Percentiles rank a stretch among this genome's conserved stretches.
These are phyloP conservation scores for Cercospora sesami DNA, from an alignment of 2,329 filamentous ascomycete genomes.

Conservation along the genomic window DNA sequence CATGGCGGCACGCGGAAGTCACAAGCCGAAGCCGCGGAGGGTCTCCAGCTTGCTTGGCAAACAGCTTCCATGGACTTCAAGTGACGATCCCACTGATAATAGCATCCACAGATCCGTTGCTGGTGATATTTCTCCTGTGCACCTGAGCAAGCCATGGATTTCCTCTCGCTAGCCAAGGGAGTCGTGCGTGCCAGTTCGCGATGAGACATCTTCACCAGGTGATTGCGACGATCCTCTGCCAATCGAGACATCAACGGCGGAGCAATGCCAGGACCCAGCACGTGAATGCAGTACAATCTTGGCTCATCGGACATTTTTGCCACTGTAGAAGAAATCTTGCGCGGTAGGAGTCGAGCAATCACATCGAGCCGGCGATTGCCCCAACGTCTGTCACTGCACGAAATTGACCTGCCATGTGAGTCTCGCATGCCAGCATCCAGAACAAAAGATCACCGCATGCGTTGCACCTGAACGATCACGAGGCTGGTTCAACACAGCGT, in stretches of 20 bases:
- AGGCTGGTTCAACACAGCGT: not conserved
- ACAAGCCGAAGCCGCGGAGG: not conserved
- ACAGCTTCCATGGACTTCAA: not conserved
- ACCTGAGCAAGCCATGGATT: not conserved
- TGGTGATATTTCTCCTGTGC: not conserved
- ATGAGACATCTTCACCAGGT: not conserved
- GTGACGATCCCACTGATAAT: not conserved
- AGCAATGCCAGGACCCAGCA: not conserved
- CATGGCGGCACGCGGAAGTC: not conserved
- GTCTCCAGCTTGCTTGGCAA: not conserved
- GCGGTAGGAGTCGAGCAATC: not conserved
- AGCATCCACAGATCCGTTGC: not conserved
- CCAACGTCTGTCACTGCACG: not conserved
- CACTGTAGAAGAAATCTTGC: not conserved
- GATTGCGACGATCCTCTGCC: not conserved
- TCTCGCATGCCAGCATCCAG: not conserved
- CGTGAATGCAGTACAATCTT: not conserved
- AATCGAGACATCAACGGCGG: not conserved
- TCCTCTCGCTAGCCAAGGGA: not conserved
- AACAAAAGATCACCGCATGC: not conserved
- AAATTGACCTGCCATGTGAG: not conserved
- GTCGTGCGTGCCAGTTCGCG: not conserved
- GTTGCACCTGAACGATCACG: not conserved
- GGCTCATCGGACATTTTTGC: not conserved
- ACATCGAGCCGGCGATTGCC: not conserved